Evolutionary conservation across 768 basidiomycete species (phyloP), one percentile per base, ranked within the genome.

Genomic region (Rhodotorula paludigena): DNA sequence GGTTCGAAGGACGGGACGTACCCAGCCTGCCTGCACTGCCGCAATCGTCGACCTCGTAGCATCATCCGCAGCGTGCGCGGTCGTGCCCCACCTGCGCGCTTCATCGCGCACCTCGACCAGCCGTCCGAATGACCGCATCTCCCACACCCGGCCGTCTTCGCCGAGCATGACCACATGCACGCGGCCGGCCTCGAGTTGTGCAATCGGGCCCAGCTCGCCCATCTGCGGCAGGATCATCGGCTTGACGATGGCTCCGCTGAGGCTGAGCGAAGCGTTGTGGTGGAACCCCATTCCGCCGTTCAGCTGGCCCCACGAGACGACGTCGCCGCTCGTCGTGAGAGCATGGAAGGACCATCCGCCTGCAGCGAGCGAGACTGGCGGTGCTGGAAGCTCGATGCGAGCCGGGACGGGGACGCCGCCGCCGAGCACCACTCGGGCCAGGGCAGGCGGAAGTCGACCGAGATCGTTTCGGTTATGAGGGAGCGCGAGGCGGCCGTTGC

Each of bases 301-400:
- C 41, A 77, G 32, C 38, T 64, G 63, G 0, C 76, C 92, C 89
- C 91, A 93, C n/a, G 86, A 86, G 74, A 86, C 83, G 32, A 93
- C 78, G 39, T 80, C 78, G 12, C 91, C 91, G 56, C 83, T 77
- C 2, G 88, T 85, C 77, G 92, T 89, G 47, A 93, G 79, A 4
- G 89, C 90, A 74, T 91, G 87, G 78, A 91, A 93, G 39, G 87
- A 89, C 90, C 88, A 91, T 75, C 92, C 92, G 28, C 89, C 87
- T 1, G 90, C 89, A 47, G 85, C 83, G 48, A 93, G 80, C 66
- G 81, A 84, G 45, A 92, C 88, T 62, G 92, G 83, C 20, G 85
- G 83, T 25, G 80, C 82, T 21, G 84, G 84, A 53, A 91, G 81
- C 48, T 77, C 79, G 49, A 92, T 81, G 68, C 84, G 82, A 6